Conservation (phyloP, 2,329 filamentous ascomycete genomes). For the Plenodomus tracheiphilus region DNA sequence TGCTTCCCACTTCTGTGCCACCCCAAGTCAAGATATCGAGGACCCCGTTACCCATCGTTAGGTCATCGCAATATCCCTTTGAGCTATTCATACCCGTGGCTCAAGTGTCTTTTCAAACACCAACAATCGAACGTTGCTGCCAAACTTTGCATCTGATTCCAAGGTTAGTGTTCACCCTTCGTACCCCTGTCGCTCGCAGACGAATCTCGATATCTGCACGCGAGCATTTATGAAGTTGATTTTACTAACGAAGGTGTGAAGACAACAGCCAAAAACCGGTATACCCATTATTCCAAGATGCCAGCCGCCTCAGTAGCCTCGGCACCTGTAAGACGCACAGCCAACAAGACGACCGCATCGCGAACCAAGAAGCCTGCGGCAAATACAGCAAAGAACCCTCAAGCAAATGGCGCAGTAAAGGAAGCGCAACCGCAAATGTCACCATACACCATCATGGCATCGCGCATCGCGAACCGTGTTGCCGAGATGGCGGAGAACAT, state of each 20-base stretch:
- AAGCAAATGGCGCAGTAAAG: conserved; percentile 32
- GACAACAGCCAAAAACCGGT: background rate
- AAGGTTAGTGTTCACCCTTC: conserved; percentile 16
- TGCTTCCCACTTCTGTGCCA: conserved; percentile 33
- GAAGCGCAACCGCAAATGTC: conserved; percentile 40
- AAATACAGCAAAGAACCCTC: conserved; percentile 21
- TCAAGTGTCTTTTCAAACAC: background rate
- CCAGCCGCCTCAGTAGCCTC: conserved; percentile 40
- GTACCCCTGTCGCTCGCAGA: background rate
- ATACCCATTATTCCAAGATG: conserved; percentile 17
- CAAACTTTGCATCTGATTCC: background rate
- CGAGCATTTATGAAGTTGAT: background rate
- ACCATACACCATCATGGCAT: conserved; percentile 56
- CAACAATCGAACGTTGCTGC: background rate
- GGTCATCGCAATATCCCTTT: conserved; percentile 12
- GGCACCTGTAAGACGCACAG: conserved; percentile 37
- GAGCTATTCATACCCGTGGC: background rate
- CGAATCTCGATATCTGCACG: background rate
- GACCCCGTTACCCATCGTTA: conserved; percentile 12
- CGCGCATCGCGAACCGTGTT: conserved; percentile 54
- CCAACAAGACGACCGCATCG: conserved; percentile 35
- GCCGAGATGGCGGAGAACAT: conserved; percentile 59
- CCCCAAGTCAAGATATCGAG: conserved; percentile 28
- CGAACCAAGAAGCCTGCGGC: conserved; percentile 34
- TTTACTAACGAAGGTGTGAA: background rate